A percentile compares a stretch with the other conserved stretches of the same genome.
Evolutionary conservation across 257 asterid genomes (phyloP).

Genomic region (Solanum clarkiae): DNA sequence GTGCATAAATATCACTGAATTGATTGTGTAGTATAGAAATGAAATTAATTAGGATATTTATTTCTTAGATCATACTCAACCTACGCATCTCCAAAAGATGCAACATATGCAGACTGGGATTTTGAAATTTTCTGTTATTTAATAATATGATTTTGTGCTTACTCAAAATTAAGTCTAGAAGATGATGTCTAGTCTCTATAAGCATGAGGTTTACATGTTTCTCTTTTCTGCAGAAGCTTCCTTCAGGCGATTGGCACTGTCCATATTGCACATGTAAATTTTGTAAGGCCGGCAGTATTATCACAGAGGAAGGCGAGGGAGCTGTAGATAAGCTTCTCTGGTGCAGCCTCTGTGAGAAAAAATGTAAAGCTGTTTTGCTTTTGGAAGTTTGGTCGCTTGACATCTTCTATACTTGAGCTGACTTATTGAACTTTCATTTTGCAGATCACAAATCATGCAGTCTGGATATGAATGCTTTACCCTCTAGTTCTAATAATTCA

Average conservation of each 20-base stretch:
- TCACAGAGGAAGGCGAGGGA: slow-evolving; percentile 20
- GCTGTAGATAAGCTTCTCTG: slow-evolving; percentile 30
- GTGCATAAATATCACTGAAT: not conserved
- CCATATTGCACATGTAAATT: slow-evolving; percentile 75
- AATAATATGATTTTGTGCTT: not conserved
- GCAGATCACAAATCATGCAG: slow-evolving; percentile 73
- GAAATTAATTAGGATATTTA: not conserved
- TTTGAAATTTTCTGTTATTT: not conserved
- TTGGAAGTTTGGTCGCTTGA: not conserved
- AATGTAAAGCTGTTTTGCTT: slow-evolving; percentile 36
- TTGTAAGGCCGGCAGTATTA: slow-evolving; percentile 42
- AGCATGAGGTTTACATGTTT: not conserved
- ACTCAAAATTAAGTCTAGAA: not conserved
- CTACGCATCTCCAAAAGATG: not conserved
- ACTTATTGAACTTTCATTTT: slow-evolving; percentile 5
- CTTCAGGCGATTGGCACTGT: slow-evolving; percentile 93
- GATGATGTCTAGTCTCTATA: not conserved
- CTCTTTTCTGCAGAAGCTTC: slow-evolving; percentile 52
- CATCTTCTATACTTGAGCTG: not conserved
- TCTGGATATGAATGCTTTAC: slow-evolving; percentile 20
- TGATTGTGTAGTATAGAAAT: not conserved
- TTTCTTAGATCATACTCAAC: not conserved
- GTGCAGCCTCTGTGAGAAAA: slow-evolving; percentile 70
- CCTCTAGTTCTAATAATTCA: slow-evolving; percentile 29
- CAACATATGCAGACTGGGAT: not conserved